Percentiles rank a stretch among this genome's conserved stretches.
Conservation (phyloP, 139 green algal species). For the Asterochloris erici region DNA sequence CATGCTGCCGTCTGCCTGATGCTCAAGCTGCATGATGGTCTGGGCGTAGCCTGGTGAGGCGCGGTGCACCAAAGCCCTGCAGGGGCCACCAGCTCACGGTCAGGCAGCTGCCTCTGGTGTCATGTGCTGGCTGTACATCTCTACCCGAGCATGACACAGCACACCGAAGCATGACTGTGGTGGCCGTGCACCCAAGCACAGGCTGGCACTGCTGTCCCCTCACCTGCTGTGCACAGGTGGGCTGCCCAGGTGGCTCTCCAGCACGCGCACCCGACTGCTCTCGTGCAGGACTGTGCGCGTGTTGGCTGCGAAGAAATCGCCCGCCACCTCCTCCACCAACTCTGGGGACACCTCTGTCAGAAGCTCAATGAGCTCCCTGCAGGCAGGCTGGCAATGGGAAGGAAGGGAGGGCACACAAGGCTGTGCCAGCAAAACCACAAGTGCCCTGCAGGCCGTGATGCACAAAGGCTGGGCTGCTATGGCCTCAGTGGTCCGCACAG, state of each 20-base stretch:
- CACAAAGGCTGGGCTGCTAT: too few species aligned
- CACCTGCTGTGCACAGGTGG: background rate
- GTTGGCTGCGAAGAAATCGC: conserved; percentile 6
- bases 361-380: conserved; percentile 12
- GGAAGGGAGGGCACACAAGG: too few species aligned
- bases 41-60: conserved; percentile 6
- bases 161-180: background rate
- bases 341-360: conserved; percentile 4
- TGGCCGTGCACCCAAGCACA: background rate
- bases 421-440: too few species aligned
- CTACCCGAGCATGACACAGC: background rate
- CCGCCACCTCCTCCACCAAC: conserved; percentile 6
- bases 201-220: background rate
- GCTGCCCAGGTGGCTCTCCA: background rate
- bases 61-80: background rate
- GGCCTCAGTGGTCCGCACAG: too few species aligned
- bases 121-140: background rate
- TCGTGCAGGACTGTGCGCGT: conserved; percentile 2
- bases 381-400: too few species aligned
- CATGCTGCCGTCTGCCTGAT: background rate
- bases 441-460: too few species aligned
- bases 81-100: background rate
- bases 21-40: background rate
- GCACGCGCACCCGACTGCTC: conserved; percentile 3
- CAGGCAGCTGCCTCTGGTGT: too few species aligned